These are phyloP conservation scores for Calendula officinalis DNA, from an alignment of 129 eudicot species.

Conservation along the genomic window DNA sequence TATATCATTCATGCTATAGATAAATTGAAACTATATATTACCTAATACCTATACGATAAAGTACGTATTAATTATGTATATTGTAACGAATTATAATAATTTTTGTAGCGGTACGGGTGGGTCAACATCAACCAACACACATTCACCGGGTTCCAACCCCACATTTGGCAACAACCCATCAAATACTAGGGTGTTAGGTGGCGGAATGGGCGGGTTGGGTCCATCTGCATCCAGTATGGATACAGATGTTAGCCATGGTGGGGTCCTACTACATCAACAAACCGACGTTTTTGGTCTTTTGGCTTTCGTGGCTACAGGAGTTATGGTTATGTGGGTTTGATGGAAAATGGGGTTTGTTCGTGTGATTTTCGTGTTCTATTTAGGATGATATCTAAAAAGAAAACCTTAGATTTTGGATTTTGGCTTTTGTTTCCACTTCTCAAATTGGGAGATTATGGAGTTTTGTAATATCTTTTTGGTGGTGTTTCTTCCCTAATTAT, in stretches of 20 bases:
- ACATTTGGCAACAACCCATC: conserved; percentile 34
- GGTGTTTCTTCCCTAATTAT: conserved; percentile 19
- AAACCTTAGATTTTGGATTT: conserved; percentile 11
- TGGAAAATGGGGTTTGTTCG: not conserved
- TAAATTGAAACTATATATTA: too few species aligned
- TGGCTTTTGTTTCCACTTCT: conserved; percentile 18
- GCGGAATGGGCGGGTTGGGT: conserved; percentile 35
- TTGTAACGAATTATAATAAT: not conserved
- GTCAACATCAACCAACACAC: conserved; percentile 15
- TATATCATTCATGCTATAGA: too few species aligned
- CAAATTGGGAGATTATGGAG: conserved; percentile 14
- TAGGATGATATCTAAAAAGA: not conserved
- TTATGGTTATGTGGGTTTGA: conserved; percentile 10
- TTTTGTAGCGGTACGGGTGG: conserved; percentile 22
- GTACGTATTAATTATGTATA: not conserved
- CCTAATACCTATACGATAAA: not conserved
- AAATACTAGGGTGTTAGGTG: conserved; percentile 25
- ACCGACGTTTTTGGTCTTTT: conserved; percentile 14
- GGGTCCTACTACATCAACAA: not conserved
- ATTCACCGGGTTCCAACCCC: conserved; percentile 30
- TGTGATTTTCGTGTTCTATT: not conserved
- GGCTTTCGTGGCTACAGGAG: conserved; percentile 4
- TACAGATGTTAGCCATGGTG: conserved; percentile 34
- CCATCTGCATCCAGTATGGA: conserved; percentile 41
- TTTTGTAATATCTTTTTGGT: conserved; percentile 20